Conservation (phyloP, 1,284 basidiomycete genomes). For the Neolentinus lepideus region DNA sequence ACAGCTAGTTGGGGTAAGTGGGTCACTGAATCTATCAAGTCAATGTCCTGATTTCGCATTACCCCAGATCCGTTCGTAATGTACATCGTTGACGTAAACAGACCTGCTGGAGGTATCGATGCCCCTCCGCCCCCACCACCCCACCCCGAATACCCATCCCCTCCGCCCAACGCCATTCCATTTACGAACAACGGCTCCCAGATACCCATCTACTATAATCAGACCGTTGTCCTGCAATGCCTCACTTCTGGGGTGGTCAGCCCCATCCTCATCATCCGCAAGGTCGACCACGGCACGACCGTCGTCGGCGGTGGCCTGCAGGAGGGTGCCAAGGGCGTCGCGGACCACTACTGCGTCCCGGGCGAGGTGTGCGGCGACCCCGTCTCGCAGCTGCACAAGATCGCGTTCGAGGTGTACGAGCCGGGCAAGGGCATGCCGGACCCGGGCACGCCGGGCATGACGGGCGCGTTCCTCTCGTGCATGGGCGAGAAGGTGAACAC, state of each 20-base stretch:
- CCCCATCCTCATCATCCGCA: constrained; percentile 88
- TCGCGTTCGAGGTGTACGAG: constrained; percentile 86
- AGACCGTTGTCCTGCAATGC: constrained; percentile 92
- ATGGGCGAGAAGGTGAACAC: constrained; percentile 88
- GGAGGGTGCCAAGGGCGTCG: constrained; percentile 75
- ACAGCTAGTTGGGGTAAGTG: constrained; percentile 77
- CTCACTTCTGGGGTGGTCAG: constrained; percentile 90
- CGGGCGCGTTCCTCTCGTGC: constrained; percentile 78
- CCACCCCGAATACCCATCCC: constrained; percentile 80
- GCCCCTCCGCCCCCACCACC: constrained; percentile 72
- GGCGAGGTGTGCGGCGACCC: constrained; percentile 91
- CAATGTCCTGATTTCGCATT: constrained; percentile 14
- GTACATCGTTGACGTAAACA: constrained; percentile 87
- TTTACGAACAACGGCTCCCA: constrained; percentile 74
- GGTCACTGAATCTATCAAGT: constrained; percentile 10
- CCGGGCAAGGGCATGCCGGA: constrained; percentile 60
- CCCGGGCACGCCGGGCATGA: constrained; percentile 63
- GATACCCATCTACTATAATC: constrained; percentile 91
- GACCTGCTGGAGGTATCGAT: constrained; percentile 67
- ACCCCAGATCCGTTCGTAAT: constrained; percentile 84
- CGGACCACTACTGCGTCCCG: constrained; percentile 71
- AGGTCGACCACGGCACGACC: constrained; percentile 86
- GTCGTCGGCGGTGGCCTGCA: constrained; percentile 85
- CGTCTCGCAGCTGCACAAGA: constrained; percentile 92
- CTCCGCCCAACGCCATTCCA: constrained; percentile 83